These are phyloP conservation scores for Colletotrichum coccodes DNA, from an alignment of 2,329 filamentous ascomycete genomes.

Conservation along the genomic window DNA sequence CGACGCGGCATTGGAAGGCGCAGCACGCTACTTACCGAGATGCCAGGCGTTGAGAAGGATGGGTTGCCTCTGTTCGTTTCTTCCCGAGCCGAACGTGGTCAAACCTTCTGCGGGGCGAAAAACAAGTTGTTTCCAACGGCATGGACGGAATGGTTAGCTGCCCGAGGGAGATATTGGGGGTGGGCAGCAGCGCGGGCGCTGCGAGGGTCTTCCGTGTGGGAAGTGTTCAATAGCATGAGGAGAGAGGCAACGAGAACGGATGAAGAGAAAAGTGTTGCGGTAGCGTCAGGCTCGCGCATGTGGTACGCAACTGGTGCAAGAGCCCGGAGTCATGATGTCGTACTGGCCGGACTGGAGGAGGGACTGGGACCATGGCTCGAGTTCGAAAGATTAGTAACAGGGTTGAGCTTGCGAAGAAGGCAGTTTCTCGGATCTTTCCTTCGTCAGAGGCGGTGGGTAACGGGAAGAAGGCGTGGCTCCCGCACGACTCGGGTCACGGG, in stretches of 20 bases:
- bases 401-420: slow-evolving; percentile 8
- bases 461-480: background rate
- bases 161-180: background rate
- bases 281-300: slow-evolving; percentile 22
- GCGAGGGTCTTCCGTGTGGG: background rate
- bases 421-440: slow-evolving; percentile 14
- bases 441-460: background rate
- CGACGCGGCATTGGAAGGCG: background rate
- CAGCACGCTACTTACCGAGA: background rate
- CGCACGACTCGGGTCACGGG: slow-evolving; percentile 21
- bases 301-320: slow-evolving; percentile 1
- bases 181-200: background rate
- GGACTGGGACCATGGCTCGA: background rate
- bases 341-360: background rate
- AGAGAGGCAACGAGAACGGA: background rate
- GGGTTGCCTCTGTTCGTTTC: background rate
- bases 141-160: slow-evolving; percentile 3
- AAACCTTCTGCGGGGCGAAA: background rate
- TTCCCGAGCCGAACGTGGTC: background rate
- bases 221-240: background rate
- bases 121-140: slow-evolving; percentile 16
- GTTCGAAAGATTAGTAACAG: slow-evolving; percentile 9
- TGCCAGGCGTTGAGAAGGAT: background rate
- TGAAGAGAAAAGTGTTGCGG: background rate
- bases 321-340: slow-evolving; percentile 17